Evolutionary conservation across 2,329 filamentous ascomycete genomes (phyloP).

Genomic region (Magnaporthales sp.): DNA sequence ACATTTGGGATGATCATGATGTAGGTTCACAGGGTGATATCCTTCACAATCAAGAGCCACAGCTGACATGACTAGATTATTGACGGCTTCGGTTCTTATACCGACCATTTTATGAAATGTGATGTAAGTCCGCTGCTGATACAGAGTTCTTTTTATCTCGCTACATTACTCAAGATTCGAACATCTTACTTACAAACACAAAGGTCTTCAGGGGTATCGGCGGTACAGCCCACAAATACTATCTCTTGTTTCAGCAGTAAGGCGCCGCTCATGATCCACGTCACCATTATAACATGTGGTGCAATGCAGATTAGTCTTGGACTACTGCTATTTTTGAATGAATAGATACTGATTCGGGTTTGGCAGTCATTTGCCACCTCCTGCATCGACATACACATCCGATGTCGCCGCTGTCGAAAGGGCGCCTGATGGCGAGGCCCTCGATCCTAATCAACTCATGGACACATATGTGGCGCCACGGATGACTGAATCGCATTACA

Average conservation of each 20-base stretch:
- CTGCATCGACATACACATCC: conserved; percentile 76
- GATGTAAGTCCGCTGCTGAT: conserved; percentile 14
- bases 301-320: neutral
- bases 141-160: neutral
- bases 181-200: neutral
- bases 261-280: neutral
- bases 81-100: conserved; percentile 89
- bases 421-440: conserved; percentile 45
- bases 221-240: conserved; percentile 93
- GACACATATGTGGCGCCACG: conserved; percentile 60
- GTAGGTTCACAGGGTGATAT: conserved; percentile 23
- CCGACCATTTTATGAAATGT: conserved; percentile 87
- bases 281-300: neutral
- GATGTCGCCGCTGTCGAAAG: conserved; percentile 28
- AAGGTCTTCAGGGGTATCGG: conserved; percentile 87
- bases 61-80: conserved; percentile 51
- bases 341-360: neutral
- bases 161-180: neutral
- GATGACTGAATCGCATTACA: conserved; percentile 62
- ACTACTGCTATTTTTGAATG: neutral
- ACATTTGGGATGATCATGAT: conserved; percentile 97
- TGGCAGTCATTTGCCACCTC: conserved; percentile 62
- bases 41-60: neutral
- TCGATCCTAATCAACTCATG: conserved; percentile 64
- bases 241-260: conserved; percentile 87